phyloP scores from a whole-genome alignment of 225 moss, liverwort and hornwort genomes.

The Marchantia paleacea region DNA sequence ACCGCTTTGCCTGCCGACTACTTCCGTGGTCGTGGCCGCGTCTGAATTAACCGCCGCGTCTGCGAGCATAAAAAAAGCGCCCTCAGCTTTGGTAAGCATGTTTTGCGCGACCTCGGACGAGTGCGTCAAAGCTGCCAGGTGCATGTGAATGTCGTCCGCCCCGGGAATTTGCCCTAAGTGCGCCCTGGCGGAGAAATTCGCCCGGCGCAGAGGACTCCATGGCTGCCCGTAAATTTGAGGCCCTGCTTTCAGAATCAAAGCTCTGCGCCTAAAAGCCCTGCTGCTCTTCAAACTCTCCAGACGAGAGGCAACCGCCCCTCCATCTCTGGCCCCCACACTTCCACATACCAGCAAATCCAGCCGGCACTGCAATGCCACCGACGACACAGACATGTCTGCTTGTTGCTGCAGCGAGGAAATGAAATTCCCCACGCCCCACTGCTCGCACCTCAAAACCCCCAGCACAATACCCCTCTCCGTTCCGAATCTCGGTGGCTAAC shows the following conservation, averaged over 20 bases:
- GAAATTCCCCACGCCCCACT: neutral
- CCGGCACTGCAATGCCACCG: conserved; percentile 24
- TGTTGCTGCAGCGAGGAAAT: neutral
- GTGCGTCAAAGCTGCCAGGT: conserved; percentile 19
- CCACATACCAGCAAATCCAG: conserved; percentile 9
- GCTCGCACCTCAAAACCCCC: no score
- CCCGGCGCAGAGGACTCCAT: conserved; percentile 1
- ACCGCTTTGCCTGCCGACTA: conserved; percentile 64
- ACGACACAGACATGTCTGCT: conserved; percentile 11
- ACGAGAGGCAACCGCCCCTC: conserved; percentile 4
- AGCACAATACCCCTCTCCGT: no score
- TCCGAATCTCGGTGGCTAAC: no score
- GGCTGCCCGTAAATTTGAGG: conserved; percentile 12
- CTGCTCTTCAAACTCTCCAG: conserved; percentile 7
- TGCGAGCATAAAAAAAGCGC: conserved; percentile 67
- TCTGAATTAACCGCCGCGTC: conserved; percentile 62
- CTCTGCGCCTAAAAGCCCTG: neutral
- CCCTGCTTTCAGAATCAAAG: conserved; percentile 9
- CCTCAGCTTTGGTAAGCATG: conserved; percentile 43
- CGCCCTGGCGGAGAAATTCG: conserved; percentile 4
- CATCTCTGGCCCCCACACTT: conserved; percentile 3
- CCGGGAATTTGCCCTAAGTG: conserved; percentile 34
- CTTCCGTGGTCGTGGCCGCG: conserved; percentile 44
- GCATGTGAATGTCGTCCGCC: conserved; percentile 21
- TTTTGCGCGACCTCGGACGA: conserved; percentile 26